Evolutionary conservation across 1,284 basidiomycete species (phyloP).

Genomic region (Puccinia horiana): DNA sequence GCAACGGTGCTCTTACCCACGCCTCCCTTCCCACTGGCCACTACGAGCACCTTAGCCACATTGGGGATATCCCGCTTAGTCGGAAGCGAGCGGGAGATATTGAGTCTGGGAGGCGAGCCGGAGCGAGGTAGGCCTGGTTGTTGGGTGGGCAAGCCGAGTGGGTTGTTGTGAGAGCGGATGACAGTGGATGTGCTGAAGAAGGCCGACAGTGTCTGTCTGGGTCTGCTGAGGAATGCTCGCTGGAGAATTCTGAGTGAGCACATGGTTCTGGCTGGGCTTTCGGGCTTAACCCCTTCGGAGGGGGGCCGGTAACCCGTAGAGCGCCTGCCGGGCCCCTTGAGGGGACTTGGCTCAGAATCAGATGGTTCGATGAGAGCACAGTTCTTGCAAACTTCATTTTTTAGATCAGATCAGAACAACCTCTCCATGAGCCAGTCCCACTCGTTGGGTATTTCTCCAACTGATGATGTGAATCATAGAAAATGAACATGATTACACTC

Average conservation of each 20-base stretch:
- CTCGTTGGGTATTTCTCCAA: no score
- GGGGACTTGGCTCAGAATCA: no score
- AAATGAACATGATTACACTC: no score
- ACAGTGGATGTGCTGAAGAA: neutral
- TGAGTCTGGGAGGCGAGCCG: conserved; percentile 34
- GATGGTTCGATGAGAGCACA: no score
- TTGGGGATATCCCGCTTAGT: conserved; percentile 57
- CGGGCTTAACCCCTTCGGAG: no score
- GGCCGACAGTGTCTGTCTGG: neutral
- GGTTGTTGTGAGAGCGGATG: neutral
- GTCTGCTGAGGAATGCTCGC: neutral
- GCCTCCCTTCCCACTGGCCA: conserved; percentile 93
- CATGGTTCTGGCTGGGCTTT: no score
- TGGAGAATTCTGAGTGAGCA: neutral
- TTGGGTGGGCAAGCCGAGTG: conserved; percentile 4
- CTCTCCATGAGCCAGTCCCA: no score
- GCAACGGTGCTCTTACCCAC: conserved; percentile 96
- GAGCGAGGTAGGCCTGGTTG: conserved; percentile 25
- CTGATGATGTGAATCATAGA: no score
- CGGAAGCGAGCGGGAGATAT: conserved; percentile 42
- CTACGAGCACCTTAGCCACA: conserved; percentile 70
- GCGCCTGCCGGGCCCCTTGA: no score
- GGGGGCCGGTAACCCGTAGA: no score
- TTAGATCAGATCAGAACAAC: no score
- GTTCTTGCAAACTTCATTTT: no score